Base-by-base conservation (phyloP, 2,329 filamentous ascomycete species). In the Davidsoniella neocaledoniae region DNA sequence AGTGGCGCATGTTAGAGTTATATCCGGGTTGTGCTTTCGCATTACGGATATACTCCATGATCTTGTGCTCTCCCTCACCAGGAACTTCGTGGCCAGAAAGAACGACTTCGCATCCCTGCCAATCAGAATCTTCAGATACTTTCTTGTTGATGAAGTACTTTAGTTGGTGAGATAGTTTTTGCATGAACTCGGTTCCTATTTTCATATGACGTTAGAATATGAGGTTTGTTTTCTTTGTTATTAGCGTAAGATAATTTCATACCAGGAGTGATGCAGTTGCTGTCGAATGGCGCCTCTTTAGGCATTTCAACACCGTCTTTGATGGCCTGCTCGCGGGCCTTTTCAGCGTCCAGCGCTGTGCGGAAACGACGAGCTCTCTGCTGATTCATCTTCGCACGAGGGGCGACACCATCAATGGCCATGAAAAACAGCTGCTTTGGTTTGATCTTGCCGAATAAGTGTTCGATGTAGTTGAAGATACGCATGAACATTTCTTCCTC, bases 121-220 rank as follows among this genome's bases (percentile, higher is more conserved):
- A 98, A 60, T 98, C 91, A 44, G 81, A 78, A 64, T 98, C 91
- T 64, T 98, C 90, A 2, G 87, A 91, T 9, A 98, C 81, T 67
- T 98, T 98, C 68, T 98, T 98, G 71, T 86, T 94, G 70, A 98
- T 83, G 66, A 98, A 98, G 64, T 98, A 98, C 66, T 93, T 93
- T 56, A 98, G 71, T 66, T 98, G 93, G 58, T 80, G 75, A 4
- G 91, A 93, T 59, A 98, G 73, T 65, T 90, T 94, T 43, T 90
- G 87, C 91, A 98, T 98, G 65, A 98, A 98, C 58, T 84, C 86
- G 33, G 91, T 98, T 55, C 75, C 66, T 75, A 46, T 25, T 12
- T 25, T 26, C 8, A 33, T 12, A 12, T 5, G 23, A 5, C 10
- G 50, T 60, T 42, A 60, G 56, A 33, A 33, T 3, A 33, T 10